Evolutionary conservation across 78 protist genomes (phyloP).

Genomic region (Monocercomonoides exilis): DNA sequence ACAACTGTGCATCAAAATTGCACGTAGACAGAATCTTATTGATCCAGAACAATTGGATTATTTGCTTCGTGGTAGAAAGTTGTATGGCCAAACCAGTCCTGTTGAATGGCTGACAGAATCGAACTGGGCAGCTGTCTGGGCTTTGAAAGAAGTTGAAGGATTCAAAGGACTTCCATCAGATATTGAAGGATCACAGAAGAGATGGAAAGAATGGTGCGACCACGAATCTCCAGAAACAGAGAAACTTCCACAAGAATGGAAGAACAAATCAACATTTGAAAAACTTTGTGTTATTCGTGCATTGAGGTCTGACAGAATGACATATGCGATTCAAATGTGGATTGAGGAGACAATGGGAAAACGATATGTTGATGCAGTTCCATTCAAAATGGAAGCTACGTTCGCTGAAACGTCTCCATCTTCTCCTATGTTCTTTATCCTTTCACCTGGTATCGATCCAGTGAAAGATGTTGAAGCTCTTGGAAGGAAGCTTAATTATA

Average conservation of each 20-base stretch:
- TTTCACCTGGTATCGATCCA: constrained; percentile 80
- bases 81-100: neutral
- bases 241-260: constrained; percentile 70
- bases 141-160: constrained; percentile 43
- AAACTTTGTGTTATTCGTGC: constrained; percentile 56
- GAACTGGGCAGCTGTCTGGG: constrained; percentile 38
- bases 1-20: constrained; percentile 42
- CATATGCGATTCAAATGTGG: constrained; percentile 40
- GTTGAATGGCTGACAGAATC: constrained; percentile 44
- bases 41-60: constrained; percentile 13
- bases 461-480: constrained; percentile 50
- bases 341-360: constrained; percentile 45
- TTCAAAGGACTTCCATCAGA: constrained; percentile 49
- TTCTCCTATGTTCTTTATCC: constrained; percentile 70
- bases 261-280: constrained; percentile 50
- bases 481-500: constrained; percentile 33
- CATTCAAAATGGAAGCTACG: constrained; percentile 15
- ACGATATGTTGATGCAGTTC: constrained; percentile 20
- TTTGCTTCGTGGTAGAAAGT: constrained; percentile 15
- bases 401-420: constrained; percentile 38
- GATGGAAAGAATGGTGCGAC: constrained; percentile 67
- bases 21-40: neutral
- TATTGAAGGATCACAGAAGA: constrained; percentile 48
- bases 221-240: constrained; percentile 55
- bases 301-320: constrained; percentile 73